A percentile compares a stretch with the other conserved stretches of the same genome.
These are phyloP conservation scores for Populus hybrid DNA, from an alignment of 441 rosid genomes.

Conservation along the genomic window DNA sequence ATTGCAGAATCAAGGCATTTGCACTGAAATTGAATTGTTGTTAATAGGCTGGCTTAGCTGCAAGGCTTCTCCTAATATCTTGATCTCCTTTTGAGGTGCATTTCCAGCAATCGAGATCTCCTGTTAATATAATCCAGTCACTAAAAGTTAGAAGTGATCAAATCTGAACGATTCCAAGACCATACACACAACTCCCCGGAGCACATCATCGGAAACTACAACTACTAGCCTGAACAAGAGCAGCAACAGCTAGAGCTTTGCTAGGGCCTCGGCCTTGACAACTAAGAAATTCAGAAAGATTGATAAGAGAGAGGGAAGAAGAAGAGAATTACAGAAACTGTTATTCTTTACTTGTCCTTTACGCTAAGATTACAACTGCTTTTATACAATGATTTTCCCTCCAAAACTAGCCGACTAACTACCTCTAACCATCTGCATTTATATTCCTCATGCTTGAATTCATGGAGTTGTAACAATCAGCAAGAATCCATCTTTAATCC, in stretches of 20 bases:
- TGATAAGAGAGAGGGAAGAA: no score
- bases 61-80: constrained; percentile 92
- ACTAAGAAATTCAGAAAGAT: no score
- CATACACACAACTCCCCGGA: not conserved
- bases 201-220: not conserved
- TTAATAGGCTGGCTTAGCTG: constrained; percentile 89
- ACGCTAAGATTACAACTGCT: no score
- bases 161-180: not conserved
- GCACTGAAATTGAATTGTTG: constrained; percentile 90
- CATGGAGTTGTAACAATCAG: no score
- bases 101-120: constrained; percentile 94
- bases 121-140: constrained; percentile 23
- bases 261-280: no score
- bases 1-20: constrained; percentile 96
- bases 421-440: no score
- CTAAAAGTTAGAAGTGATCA: not conserved
- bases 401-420: no score
- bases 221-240: constrained; percentile 91
- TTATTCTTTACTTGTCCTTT: no score
- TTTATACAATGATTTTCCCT: no score
- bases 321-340: no score
- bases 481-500: no score
- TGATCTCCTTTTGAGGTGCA: constrained; percentile 90
- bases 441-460: no score
- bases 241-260: constrained; percentile 75